These are phyloP conservation scores for Amauroascus niger DNA, from an alignment of 2,329 filamentous ascomycete genomes.

Conservation along the genomic window DNA sequence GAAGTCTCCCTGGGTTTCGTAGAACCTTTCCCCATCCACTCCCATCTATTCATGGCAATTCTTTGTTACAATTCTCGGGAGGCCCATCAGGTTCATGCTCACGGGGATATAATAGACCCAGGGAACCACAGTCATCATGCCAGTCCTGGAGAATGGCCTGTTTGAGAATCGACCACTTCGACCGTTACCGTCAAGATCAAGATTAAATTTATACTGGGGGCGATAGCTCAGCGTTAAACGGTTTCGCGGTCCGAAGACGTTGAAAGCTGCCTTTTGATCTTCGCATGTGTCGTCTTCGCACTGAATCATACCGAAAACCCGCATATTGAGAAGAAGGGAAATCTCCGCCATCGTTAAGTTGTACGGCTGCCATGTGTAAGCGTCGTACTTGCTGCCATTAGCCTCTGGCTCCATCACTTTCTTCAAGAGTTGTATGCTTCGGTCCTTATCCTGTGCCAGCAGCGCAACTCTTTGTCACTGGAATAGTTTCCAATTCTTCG, in stretches of 20 bases:
- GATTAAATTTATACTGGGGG: constrained; percentile 37
- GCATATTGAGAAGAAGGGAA: constrained; percentile 33
- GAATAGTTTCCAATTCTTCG: constrained; percentile 33
- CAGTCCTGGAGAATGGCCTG: constrained; percentile 47
- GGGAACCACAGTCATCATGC: constrained; percentile 49
- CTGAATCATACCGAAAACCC: constrained; percentile 41
- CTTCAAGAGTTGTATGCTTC: constrained; percentile 3
- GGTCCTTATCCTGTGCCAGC: constrained; percentile 21
- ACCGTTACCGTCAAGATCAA: constrained; percentile 50
- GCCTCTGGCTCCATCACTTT: not conserved
- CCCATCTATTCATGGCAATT: constrained; percentile 46
- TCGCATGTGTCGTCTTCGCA: constrained; percentile 33
- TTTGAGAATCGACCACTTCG: constrained; percentile 48
- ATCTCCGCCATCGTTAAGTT: constrained; percentile 8
- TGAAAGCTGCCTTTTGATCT: constrained; percentile 18
- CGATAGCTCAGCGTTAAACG: constrained; percentile 30
- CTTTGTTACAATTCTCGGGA: constrained; percentile 45
- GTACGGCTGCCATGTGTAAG: constrained; percentile 13
- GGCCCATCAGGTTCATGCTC: constrained; percentile 41
- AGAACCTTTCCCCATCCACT: constrained; percentile 49
- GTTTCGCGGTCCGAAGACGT: constrained; percentile 24
- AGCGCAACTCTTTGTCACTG: constrained; percentile 42
- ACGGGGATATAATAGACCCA: constrained; percentile 52
- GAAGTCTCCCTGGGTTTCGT: constrained; percentile 50
- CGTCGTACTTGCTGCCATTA: not conserved